Conservation (phyloP, 768 basidiomycete genomes). For the Tylopilus subfusipes region DNA sequence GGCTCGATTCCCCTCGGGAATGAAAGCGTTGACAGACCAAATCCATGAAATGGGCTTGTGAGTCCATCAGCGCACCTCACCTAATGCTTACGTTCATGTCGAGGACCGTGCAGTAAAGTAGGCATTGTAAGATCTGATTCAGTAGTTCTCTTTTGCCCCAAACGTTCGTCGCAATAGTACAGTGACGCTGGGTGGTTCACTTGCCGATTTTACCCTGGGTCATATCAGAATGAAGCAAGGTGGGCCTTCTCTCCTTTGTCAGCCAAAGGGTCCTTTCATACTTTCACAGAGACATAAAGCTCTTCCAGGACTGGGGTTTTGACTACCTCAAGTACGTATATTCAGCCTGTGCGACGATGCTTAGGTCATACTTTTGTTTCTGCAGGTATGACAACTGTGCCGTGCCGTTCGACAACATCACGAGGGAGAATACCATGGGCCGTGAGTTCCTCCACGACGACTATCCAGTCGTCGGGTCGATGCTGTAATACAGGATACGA, state of each 20-base stretch:
- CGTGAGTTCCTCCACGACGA: conserved; percentile 34
- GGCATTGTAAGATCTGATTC: conserved; percentile 48
- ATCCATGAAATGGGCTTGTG: conserved; percentile 58
- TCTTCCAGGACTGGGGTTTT: conserved; percentile 65
- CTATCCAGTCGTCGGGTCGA: not conserved
- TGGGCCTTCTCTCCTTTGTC: conserved; percentile 12
- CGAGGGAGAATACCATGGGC: conserved; percentile 52
- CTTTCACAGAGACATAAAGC: conserved; percentile 46
- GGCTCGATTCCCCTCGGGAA: conserved; percentile 53
- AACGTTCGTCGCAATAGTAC: conserved; percentile 39
- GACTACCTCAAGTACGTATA: conserved; percentile 55
- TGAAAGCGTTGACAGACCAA: conserved; percentile 52
- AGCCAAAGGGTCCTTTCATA: not conserved
- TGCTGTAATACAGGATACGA: conserved; percentile 44
- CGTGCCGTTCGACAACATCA: conserved; percentile 55
- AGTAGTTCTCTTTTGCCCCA: not conserved
- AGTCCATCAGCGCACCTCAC: conserved; percentile 18
- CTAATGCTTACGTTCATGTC: not conserved
- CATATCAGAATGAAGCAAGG: conserved; percentile 60
- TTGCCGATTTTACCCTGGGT: conserved; percentile 61
- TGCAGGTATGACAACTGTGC: conserved; percentile 61
- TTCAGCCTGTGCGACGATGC: not conserved
- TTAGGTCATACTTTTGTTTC: not conserved
- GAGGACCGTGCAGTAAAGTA: conserved; percentile 41
- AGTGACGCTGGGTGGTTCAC: conserved; percentile 72